phyloP scores from a whole-genome alignment of 2,329 filamentous ascomycete genomes.

The Fusarium compactum region DNA sequence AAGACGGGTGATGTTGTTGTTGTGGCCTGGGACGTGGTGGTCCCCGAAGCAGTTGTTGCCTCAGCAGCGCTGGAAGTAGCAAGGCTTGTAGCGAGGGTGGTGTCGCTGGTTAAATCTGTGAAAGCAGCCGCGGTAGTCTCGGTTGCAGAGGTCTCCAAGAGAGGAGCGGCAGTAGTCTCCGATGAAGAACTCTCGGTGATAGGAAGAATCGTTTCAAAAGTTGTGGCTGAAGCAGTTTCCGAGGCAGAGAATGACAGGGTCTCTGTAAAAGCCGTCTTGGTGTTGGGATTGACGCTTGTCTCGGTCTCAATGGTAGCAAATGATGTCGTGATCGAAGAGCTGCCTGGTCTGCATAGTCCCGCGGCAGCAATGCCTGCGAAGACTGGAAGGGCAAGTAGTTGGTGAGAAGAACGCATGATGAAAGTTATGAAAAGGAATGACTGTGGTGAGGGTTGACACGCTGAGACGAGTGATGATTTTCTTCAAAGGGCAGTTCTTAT shows the following conservation, averaged over 20 bases:
- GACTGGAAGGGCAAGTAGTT: background rate
- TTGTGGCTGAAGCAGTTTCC: background rate
- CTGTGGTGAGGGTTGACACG: background rate
- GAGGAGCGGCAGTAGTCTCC: too few species aligned
- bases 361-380: background rate
- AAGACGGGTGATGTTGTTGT: background rate
- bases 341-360: background rate
- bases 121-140: background rate
- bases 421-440: background rate
- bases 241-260: background rate
- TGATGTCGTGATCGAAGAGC: background rate
- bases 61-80: background rate
- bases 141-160: too few species aligned
- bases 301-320: background rate
- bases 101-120: accelerated
- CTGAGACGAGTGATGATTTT: background rate
- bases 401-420: background rate
- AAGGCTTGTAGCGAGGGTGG: background rate
- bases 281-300: background rate
- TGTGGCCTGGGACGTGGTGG: background rate
- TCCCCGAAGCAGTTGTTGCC: background rate
- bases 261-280: background rate
- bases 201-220: accelerated
- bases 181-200: background rate
- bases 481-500: background rate